phyloP scores from a whole-genome alignment of 2,329 filamentous ascomycete genomes.

The Fusarium mexicanum region DNA sequence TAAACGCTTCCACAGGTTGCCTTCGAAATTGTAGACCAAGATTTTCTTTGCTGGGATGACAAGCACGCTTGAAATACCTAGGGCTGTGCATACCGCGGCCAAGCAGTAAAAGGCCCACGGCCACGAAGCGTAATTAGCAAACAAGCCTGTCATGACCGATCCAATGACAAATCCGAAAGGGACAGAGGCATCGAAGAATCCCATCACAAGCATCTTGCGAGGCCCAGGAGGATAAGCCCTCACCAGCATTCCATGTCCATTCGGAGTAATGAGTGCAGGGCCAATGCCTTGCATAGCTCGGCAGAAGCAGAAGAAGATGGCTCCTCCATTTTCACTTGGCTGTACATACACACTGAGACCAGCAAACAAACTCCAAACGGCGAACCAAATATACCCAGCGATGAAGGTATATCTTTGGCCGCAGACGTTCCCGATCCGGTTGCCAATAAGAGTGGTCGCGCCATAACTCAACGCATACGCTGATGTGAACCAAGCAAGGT shows the following conservation, averaged over 20 bases:
- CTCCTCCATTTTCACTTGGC: constrained; percentile 8
- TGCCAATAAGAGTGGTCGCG: constrained; percentile 30
- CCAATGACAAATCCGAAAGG: constrained; percentile 40
- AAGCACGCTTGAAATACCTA: constrained; percentile 36
- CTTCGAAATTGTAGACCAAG: constrained; percentile 38
- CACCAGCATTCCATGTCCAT: constrained; percentile 36
- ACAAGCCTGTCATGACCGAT: constrained; percentile 39
- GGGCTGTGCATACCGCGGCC: constrained; percentile 31
- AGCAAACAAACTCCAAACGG: constrained; percentile 39
- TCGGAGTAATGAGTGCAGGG: constrained; percentile 37
- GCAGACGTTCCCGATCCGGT: constrained; percentile 39
- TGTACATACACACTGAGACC: constrained; percentile 36
- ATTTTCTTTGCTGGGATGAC: constrained; percentile 33
- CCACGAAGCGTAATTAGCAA: constrained; percentile 37
- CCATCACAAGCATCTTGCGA: constrained; percentile 38
- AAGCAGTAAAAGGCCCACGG: constrained; percentile 41
- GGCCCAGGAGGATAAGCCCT: constrained; percentile 40
- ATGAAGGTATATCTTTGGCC: constrained; percentile 38
- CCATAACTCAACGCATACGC: constrained; percentile 39
- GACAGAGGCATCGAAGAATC: constrained; percentile 38
- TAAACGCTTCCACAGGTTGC: constrained; percentile 38
- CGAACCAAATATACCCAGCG: constrained; percentile 40
- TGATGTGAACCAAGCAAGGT: constrained; percentile 40
- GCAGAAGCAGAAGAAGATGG: constrained; percentile 39
- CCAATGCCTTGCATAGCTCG: constrained; percentile 41